Evolutionary conservation across 176 grass and related monocot species (phyloP), one percentile per base, ranked within the genome.

Genomic region (Stipa capillata): DNA sequence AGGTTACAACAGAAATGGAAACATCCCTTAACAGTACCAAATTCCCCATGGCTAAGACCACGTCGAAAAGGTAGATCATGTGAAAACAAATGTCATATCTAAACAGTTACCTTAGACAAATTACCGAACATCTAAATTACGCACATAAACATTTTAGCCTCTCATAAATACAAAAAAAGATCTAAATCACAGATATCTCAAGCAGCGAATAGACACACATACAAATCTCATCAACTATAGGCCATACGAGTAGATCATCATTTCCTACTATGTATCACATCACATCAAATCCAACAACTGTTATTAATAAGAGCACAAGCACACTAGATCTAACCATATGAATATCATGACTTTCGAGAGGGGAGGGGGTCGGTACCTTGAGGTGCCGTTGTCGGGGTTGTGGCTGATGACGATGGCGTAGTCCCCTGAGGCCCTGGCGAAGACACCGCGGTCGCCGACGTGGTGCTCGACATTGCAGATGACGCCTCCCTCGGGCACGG

Each of bases 391-490:
- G n/a, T n/a, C n/a, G n/a, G n/a, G n/a, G n/a, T n/a, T n/a, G n/a
- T n/a, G n/a, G n/a, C n/a, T n/a, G n/a, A n/a, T n/a, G n/a, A n/a
- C n/a, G n/a, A n/a, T n/a, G n/a, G n/a, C n/a, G 60, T 95, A 95
- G 43, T 95, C 89, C 0, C 92, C 92, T 1, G 92, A 95, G 16
- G 36, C 34, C 60, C 92, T 82, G 23, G 92, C 92, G 3, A 95
- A 87, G 13, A 89, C 92, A 1, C 92, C 92, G 11, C 92, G 92
- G 61, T 95, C 92, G 0, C 92, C 92, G 10, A 95, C 89, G 20
- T 95, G 92, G 77, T 95, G 92, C 81, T 95, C 92, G 4, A 95
- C 92, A 64, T 95, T 95, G 81, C 92, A 95, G 25, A 95, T 84
- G 10, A 95, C 92, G 2, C 86, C 92, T 1, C 92, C 92, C 80